Conservation (phyloP, 139 green algal genomes). For the Chlorella sp. region DNA sequence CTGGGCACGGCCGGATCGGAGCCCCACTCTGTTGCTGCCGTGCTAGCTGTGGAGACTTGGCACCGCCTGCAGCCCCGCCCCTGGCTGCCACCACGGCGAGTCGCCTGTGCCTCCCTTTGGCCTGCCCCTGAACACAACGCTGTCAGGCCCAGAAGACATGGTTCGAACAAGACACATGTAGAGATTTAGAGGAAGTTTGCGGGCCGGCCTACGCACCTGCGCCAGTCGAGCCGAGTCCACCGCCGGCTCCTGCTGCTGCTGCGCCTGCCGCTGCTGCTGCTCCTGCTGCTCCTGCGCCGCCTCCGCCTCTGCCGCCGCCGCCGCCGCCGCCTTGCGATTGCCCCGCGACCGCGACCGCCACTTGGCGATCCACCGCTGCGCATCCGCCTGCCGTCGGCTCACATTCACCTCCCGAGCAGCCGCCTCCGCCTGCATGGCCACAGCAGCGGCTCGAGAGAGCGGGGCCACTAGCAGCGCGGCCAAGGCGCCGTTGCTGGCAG, state of each 20-base stretch:
- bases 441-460: not conserved
- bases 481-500: not conserved
- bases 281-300: not conserved
- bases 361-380: constrained; percentile 22
- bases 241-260: not conserved
- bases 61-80: no score
- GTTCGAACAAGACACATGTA: no score
- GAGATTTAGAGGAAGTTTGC: no score
- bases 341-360: constrained; percentile 22
- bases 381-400: constrained; percentile 22
- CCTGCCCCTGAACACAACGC: no score
- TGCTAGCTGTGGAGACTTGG: no score
- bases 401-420: constrained; percentile 12
- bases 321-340: constrained; percentile 21
- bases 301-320: constrained; percentile 6
- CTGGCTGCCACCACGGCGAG: no score
- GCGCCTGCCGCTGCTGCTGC: not conserved
- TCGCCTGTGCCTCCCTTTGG: not conserved
- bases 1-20: no score
- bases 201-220: not conserved
- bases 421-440: constrained; percentile 7
- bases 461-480: not conserved
- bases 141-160: no score
- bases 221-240: not conserved
- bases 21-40: not conserved